Evolutionary conservation across 805 yeast species (phyloP).

Genomic region (Candida rishiriensis): DNA sequence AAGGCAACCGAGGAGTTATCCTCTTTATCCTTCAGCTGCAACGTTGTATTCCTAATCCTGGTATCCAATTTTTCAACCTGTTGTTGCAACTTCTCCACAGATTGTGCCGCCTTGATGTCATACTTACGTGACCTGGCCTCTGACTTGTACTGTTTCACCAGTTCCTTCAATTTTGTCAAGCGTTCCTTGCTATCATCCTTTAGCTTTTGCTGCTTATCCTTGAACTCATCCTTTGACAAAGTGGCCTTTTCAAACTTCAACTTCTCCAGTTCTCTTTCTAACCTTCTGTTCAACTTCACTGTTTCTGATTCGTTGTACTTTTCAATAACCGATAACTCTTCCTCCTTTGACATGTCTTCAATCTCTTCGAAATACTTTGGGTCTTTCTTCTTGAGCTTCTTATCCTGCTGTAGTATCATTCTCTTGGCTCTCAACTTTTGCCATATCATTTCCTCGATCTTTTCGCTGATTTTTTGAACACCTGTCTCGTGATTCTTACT

Average conservation of each 20-base stretch:
- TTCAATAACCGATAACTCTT: constrained; percentile 53
- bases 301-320: constrained; percentile 59
- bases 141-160: constrained; percentile 43
- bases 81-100: constrained; percentile 63
- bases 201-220: constrained; percentile 43
- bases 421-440: constrained; percentile 69
- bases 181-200: constrained; percentile 53
- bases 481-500: constrained; percentile 79
- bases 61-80: constrained; percentile 71
- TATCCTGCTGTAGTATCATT: constrained; percentile 66
- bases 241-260: constrained; percentile 51
- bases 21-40: constrained; percentile 86
- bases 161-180: constrained; percentile 50
- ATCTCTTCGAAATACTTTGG: constrained; percentile 63
- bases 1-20: constrained; percentile 91
- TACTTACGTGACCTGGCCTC: constrained; percentile 60
- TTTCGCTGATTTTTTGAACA: constrained; percentile 74
- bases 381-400: constrained; percentile 42
- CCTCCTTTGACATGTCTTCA: constrained; percentile 62
- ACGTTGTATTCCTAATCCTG: constrained; percentile 60
- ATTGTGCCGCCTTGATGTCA: constrained; percentile 46
- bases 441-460: constrained; percentile 79
- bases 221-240: constrained; percentile 50
- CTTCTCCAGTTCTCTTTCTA: constrained; percentile 75
- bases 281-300: constrained; percentile 61